Evolutionary conservation across 345 rosid species (phyloP).

Genomic region (Camelina sativa): DNA sequence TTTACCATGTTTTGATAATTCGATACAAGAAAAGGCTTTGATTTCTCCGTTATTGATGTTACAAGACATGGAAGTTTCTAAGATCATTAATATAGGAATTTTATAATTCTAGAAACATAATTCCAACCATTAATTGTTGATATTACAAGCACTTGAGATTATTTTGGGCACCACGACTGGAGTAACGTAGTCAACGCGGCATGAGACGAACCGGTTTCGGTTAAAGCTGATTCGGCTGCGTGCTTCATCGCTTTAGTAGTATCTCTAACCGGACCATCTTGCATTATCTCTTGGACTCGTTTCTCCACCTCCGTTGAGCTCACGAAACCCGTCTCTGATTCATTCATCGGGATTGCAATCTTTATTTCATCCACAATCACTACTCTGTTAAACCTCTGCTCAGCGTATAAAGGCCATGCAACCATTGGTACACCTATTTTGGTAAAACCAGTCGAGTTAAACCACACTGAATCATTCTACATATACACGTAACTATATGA

Average conservation of each 20-base stretch:
- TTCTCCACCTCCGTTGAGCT: conserved; percentile 53
- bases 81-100: background rate
- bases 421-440: conserved; percentile 51
- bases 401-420: conserved; percentile 60
- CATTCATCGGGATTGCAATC: conserved; percentile 52
- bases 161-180: conserved; percentile 37
- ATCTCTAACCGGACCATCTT: conserved; percentile 45
- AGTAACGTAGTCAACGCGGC: conserved; percentile 40
- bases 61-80: no score
- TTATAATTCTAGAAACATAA: background rate
- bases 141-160: background rate
- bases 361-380: conserved; percentile 58
- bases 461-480: background rate
- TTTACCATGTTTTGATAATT: background rate
- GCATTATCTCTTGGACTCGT: conserved; percentile 59
- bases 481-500: background rate
- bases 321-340: conserved; percentile 55
- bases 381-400: conserved; percentile 50
- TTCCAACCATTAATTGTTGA: background rate
- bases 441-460: background rate
- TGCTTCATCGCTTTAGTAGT: conserved; percentile 40
- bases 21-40: background rate
- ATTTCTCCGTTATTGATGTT: no score
- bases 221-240: conserved; percentile 46
- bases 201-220: conserved; percentile 53